phyloP scores from a whole-genome alignment of 495 filamentous ascomycete genomes.

The Choiromyces venosus region DNA sequence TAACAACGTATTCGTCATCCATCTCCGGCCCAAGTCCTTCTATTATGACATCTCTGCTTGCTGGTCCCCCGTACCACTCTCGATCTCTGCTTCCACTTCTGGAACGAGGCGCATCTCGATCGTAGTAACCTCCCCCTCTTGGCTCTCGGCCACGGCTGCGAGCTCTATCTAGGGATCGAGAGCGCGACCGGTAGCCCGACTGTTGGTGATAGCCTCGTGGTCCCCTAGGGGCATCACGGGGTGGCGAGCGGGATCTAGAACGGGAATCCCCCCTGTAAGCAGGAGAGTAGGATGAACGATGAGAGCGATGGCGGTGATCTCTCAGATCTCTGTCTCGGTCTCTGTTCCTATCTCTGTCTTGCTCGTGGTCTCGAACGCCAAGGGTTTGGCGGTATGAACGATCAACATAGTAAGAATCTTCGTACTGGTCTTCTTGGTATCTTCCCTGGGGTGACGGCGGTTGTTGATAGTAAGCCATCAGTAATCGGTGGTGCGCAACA shows the following conservation, averaged over 20 bases:
- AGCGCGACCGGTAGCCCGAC: conserved; percentile 32
- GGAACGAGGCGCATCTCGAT: conserved; percentile 35
- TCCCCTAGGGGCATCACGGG: conserved; percentile 32
- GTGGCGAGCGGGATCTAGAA: conserved; percentile 17
- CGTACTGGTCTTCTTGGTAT: conserved; percentile 16
- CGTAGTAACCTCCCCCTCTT: conserved; percentile 29
- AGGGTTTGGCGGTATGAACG: conserved; percentile 23
- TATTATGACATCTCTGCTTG: conserved; percentile 41
- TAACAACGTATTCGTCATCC: conserved; percentile 44
- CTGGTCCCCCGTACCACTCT: conserved; percentile 35
- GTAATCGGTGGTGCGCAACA: not conserved
- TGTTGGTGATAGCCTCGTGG: conserved; percentile 26
- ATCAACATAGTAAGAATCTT: conserved; percentile 22
- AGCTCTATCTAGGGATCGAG: conserved; percentile 24
- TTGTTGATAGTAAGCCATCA: conserved; percentile 34
- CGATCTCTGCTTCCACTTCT: conserved; percentile 36
- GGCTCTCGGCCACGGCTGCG: conserved; percentile 15
- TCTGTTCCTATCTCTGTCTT: conserved; percentile 13
- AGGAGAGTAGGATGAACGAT: conserved; percentile 30
- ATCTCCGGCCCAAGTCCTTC: conserved; percentile 40
- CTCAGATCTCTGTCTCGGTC: not conserved
- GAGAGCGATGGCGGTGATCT: conserved; percentile 27
- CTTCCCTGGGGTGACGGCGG: conserved; percentile 15
- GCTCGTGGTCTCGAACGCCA: conserved; percentile 18
- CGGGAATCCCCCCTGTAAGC: conserved; percentile 6